Evolutionary conservation across 225 moss, liverwort and hornwort genomes (phyloP).

Genomic region (Bryum argenteum): DNA sequence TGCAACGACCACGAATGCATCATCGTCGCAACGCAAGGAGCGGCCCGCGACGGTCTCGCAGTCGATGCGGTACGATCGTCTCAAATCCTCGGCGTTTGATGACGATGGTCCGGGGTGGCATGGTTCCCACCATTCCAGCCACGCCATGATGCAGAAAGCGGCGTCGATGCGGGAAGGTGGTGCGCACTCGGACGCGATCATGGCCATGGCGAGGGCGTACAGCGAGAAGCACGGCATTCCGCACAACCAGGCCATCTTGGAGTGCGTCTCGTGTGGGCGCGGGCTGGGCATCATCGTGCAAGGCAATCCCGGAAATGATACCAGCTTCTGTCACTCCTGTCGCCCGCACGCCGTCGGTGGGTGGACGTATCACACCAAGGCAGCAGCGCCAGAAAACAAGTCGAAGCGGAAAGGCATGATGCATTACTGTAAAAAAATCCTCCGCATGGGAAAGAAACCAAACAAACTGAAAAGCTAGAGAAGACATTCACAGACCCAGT

Average conservation of each 20-base stretch:
- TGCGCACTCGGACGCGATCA: slow-evolving; percentile 51
- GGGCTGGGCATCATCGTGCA: slow-evolving; percentile 52
- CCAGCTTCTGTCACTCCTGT: slow-evolving; percentile 58
- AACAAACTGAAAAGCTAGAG: slow-evolving; percentile 18
- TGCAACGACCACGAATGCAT: slow-evolving; percentile 25
- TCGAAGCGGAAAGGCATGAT: slow-evolving; percentile 60
- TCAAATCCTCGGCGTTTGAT: slow-evolving; percentile 25
- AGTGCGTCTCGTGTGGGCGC: slow-evolving; percentile 56
- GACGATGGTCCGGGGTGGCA: slow-evolving; percentile 16
- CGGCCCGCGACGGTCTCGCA: slow-evolving; percentile 33
- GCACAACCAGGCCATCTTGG: slow-evolving; percentile 46
- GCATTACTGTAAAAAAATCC: slow-evolving; percentile 54
- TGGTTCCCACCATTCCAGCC: slow-evolving; percentile 13
- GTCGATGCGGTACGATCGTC: slow-evolving; percentile 61
- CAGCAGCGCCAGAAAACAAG: slow-evolving; percentile 28
- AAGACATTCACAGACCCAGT: too few relatives aligned
- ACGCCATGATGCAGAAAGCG: slow-evolving; percentile 53
- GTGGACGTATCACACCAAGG: slow-evolving; percentile 35
- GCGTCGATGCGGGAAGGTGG: slow-evolving; percentile 62
- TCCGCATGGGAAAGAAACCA: slow-evolving; percentile 56
- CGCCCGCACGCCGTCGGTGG: slow-evolving; percentile 35
- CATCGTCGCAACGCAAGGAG: slow-evolving; percentile 30
- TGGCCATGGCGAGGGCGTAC: slow-evolving; percentile 61
- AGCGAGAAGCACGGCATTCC: slow-evolving; percentile 54
- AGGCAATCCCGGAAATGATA: slow-evolving; percentile 48